Evolutionary conservation across 2,329 filamentous ascomycete species (phyloP).

Genomic region (Pseudogymnoascus verrucosus): DNA sequence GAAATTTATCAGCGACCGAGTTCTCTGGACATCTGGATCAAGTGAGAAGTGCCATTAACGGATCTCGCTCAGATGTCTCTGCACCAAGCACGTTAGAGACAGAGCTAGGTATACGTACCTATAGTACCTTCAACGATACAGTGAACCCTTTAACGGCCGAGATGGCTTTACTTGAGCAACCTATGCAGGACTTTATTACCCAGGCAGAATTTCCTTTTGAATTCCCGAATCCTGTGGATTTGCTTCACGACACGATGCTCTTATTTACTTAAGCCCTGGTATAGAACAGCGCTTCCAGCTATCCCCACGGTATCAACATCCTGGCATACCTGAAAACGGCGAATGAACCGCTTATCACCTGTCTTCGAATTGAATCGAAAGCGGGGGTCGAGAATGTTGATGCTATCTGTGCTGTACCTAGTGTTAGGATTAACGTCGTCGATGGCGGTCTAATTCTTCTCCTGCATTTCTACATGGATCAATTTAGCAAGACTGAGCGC

Average conservation of each 20-base stretch:
- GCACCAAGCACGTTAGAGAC: background rate
- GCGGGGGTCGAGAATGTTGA: too few relatives aligned
- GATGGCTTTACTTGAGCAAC: conserved; percentile 10
- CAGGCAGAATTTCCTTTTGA: background rate
- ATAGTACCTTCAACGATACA: background rate
- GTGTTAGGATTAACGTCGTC: too few relatives aligned
- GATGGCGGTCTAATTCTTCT: too few relatives aligned
- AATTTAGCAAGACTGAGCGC: too few relatives aligned
- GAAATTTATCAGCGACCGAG: conserved; percentile 35
- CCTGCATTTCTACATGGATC: too few relatives aligned
- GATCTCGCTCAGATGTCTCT: background rate
- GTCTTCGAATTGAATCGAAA: too few relatives aligned
- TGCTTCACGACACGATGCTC: background rate
- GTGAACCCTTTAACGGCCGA: background rate
- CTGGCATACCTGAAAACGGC: too few relatives aligned
- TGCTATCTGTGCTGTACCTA: too few relatives aligned
- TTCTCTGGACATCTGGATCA: conserved; percentile 34
- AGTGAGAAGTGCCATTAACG: conserved; percentile 9
- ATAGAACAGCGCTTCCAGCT: background rate
- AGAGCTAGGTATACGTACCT: background rate
- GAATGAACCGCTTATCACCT: too few relatives aligned
- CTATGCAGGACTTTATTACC: conserved; percentile 9
- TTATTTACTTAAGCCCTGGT: background rate
- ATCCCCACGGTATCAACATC: too few relatives aligned
- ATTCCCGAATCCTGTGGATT: conserved; percentile 9